Conservation (phyloP, 129 eudicot genomes). For the Arctium lappa region DNA sequence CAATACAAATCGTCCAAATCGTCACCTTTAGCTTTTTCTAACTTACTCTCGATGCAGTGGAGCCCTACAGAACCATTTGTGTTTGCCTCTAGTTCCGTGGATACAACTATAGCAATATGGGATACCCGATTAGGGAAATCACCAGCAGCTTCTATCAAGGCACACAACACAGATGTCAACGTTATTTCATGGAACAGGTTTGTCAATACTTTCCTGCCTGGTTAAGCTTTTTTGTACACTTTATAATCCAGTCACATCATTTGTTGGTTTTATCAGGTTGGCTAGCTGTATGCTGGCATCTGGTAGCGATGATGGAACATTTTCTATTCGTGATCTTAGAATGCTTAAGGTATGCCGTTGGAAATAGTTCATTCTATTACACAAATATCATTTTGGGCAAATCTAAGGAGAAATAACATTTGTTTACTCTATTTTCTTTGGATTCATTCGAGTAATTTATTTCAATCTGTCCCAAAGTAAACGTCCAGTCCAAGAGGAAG, state of each 20-base stretch:
- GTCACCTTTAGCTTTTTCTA: not conserved
- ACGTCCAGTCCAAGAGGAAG: not conserved
- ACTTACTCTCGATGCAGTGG: constrained; percentile 61
- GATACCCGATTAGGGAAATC: constrained; percentile 75
- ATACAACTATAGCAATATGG: constrained; percentile 88
- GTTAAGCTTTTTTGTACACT: not conserved
- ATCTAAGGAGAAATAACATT: not conserved
- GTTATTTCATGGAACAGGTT: constrained; percentile 99
- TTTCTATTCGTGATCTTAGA: constrained; percentile 91
- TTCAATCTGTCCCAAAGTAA: not conserved
- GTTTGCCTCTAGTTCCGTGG: constrained; percentile 94
- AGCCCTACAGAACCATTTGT: constrained; percentile 83
- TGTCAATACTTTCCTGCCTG: not conserved
- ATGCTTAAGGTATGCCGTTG: constrained; percentile 58
- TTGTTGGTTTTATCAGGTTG: constrained; percentile 39
- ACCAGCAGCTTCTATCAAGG: constrained; percentile 68
- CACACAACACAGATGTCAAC: constrained; percentile 91
- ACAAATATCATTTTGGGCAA: not conserved
- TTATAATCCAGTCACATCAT: not conserved
- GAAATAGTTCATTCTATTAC: not conserved
- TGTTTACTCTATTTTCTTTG: not conserved
- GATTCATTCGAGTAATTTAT: not conserved
- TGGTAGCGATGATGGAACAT: constrained; percentile 94
- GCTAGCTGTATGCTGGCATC: constrained; percentile 94
- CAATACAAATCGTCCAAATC: not conserved